These are phyloP conservation scores for Dactylorhiza incarnata DNA, from an alignment of 106 monocot species.

Conservation along the genomic window DNA sequence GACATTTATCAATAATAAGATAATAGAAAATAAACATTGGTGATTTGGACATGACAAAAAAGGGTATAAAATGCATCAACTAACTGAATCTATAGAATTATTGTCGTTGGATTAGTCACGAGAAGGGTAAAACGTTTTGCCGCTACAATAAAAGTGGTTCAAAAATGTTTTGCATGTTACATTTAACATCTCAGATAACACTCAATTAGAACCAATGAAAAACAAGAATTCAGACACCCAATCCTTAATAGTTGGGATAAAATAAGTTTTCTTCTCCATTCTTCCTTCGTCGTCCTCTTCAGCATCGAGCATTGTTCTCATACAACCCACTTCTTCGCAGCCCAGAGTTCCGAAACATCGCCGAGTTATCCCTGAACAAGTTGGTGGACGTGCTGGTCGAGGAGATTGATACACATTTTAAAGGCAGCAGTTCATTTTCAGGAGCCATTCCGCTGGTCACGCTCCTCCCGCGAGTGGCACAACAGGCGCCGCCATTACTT, in stretches of 20 bases:
- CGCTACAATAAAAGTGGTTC: no score
- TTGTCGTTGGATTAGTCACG: no score
- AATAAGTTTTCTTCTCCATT: no score
- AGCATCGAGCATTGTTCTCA: background rate
- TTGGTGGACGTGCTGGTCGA: slow-evolving; percentile 54
- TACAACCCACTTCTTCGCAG: slow-evolving; percentile 23
- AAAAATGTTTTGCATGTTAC: no score
- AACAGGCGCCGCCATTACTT: slow-evolving; percentile 37
- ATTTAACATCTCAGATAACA: no score
- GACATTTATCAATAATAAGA: background rate
- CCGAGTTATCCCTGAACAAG: slow-evolving; percentile 51
- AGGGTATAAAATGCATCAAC: background rate
- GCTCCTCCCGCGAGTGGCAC: slow-evolving; percentile 50
- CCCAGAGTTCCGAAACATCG: slow-evolving; percentile 52
- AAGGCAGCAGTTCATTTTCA: slow-evolving; percentile 4
- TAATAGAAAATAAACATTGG: background rate
- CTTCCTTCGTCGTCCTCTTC: no score
- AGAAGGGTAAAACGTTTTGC: no score
- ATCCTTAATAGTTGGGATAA: no score
- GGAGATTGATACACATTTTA: slow-evolving; percentile 25
- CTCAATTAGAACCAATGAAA: no score
- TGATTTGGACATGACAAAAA: background rate
- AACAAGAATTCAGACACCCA: no score
- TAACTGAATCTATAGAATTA: background rate
- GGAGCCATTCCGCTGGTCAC: slow-evolving; percentile 56